These are phyloP conservation scores for Apostasia shenzhenica DNA, from an alignment of 106 monocot species.

Conservation along the genomic window DNA sequence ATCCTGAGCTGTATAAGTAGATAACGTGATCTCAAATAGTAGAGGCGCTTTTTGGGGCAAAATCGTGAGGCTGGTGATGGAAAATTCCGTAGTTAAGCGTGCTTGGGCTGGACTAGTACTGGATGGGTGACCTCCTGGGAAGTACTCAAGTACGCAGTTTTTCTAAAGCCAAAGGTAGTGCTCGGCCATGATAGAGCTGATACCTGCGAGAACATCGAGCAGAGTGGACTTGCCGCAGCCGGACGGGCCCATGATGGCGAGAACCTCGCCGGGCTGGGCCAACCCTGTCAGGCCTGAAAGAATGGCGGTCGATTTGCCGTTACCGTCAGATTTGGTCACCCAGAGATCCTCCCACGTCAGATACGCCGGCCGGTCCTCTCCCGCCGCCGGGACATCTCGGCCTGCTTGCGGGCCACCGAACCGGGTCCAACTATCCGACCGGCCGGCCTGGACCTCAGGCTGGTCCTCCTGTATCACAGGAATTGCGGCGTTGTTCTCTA, in stretches of 20 bases:
- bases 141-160: no score
- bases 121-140: no score
- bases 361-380: not conserved
- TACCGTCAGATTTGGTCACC: slow-evolving; percentile 3
- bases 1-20: no score
- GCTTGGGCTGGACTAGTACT: no score
- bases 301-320: not conserved
- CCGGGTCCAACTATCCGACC: not conserved
- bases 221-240: slow-evolving; percentile 35
- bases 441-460: no score
- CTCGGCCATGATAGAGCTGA: not conserved
- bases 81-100: no score
- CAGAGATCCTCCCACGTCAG: slow-evolving; percentile 21
- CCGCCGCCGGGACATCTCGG: not conserved
- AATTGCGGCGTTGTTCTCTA: no score
- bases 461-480: no score
- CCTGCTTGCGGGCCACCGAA: not conserved
- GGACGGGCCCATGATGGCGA: slow-evolving; percentile 30
- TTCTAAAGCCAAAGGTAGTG: no score
- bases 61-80: no score
- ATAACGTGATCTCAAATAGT: no score
- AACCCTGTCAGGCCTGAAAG: slow-evolving; percentile 16
- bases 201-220: slow-evolving; percentile 8
- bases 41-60: no score
- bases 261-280: slow-evolving; percentile 17